These are phyloP conservation scores for Crithidia fasciculata DNA, from an alignment of 208 protist genomes.

Conservation along the genomic window DNA sequence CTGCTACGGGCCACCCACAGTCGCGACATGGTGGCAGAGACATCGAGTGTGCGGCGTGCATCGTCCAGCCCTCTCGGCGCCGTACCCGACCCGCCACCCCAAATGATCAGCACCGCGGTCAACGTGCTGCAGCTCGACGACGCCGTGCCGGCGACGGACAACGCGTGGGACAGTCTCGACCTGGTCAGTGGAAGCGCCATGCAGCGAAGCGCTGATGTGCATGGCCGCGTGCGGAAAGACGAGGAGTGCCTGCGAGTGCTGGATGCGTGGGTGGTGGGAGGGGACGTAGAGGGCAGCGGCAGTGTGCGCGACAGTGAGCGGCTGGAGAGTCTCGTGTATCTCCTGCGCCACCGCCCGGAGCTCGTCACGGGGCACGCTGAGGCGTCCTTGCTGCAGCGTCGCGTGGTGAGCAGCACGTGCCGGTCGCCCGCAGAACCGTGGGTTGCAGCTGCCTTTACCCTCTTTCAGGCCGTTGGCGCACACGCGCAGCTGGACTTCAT, in stretches of 20 bases:
- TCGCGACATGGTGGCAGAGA: neutral
- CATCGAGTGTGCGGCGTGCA: neutral
- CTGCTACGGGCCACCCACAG: conserved; percentile 24
- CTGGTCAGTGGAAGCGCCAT: neutral
- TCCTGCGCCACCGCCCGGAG: conserved; percentile 26
- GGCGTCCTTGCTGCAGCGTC: conserved; percentile 10
- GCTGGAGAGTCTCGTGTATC: conserved; percentile 18
- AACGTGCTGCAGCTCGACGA: conserved; percentile 42
- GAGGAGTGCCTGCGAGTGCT: conserved; percentile 23
- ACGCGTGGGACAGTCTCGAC: conserved; percentile 29
- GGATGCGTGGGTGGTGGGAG: conserved; percentile 4
- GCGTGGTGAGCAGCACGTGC: conserved; percentile 13
- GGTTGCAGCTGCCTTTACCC: conserved; percentile 16
- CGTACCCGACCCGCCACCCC: too few species aligned
- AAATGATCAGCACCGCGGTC: neutral
- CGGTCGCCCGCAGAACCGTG: neutral
- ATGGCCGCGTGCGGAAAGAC: conserved; percentile 14
- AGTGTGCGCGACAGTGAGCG: neutral
- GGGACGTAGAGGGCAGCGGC: neutral
- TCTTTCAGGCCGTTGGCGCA: conserved; percentile 21
- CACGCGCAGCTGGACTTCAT: conserved; percentile 29
- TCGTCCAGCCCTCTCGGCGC: neutral
- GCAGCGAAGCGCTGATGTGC: conserved; percentile 6
- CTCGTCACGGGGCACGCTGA: conserved; percentile 23
- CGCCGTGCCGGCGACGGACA: neutral